These are phyloP conservation scores for Pythium monospermum DNA, from an alignment of 352 stramenopile genomes.

Conservation along the genomic window DNA sequence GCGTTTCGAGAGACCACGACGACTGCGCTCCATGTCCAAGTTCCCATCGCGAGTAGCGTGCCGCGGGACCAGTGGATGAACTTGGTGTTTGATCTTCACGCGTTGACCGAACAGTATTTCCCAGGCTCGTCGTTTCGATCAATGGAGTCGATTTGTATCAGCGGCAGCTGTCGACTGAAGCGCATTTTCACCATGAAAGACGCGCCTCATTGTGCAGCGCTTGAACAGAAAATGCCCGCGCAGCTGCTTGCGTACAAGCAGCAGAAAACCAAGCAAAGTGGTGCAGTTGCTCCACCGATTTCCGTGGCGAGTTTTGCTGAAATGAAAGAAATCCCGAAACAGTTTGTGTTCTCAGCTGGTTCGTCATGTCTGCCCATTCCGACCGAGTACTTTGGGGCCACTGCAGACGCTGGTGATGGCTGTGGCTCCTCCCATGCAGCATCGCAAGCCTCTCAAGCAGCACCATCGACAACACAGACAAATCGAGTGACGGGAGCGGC, in stretches of 20 bases:
- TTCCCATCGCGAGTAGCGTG: slow-evolving; percentile 40
- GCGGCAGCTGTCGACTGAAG: slow-evolving; percentile 68
- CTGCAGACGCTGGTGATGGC: slow-evolving; percentile 12
- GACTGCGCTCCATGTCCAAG: slow-evolving; percentile 62
- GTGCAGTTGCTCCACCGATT: not conserved
- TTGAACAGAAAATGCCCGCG: slow-evolving; percentile 1
- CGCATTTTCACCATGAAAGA: slow-evolving; percentile 87
- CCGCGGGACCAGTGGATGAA: slow-evolving; percentile 74
- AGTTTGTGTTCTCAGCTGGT: slow-evolving; percentile 54
- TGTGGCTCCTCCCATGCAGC: not conserved
- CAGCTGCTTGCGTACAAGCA: slow-evolving; percentile 8
- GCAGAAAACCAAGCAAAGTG: slow-evolving; percentile 11
- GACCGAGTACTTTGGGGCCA: slow-evolving; percentile 52
- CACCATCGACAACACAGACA: not conserved
- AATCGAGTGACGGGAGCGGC: not conserved
- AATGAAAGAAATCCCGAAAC: slow-evolving; percentile 53
- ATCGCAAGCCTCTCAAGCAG: not conserved
- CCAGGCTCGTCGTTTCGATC: slow-evolving; percentile 48
- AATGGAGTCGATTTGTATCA: slow-evolving; percentile 74
- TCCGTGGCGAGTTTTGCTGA: slow-evolving; percentile 21
- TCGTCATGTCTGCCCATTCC: slow-evolving; percentile 29
- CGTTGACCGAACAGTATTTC: slow-evolving; percentile 57
- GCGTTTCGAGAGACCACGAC: slow-evolving; percentile 66
- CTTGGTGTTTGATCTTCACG: slow-evolving; percentile 68
- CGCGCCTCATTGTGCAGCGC: slow-evolving; percentile 25